phyloP scores from a whole-genome alignment of 1,284 basidiomycete genomes.

The Ustilago hordei region DNA sequence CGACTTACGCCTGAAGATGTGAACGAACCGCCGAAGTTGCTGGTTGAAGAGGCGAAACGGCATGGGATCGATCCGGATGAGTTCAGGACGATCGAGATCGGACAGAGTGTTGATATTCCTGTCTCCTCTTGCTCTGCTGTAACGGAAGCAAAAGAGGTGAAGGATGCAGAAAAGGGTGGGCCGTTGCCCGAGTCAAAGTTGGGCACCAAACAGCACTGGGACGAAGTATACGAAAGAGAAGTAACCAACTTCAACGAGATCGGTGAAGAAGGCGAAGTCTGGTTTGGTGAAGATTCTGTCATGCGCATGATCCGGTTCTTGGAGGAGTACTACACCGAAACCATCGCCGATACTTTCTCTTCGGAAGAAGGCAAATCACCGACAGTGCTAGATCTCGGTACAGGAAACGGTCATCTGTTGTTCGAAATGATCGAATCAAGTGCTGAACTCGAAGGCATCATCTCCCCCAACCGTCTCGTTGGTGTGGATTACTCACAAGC shows the following conservation, averaged over 20 bases:
- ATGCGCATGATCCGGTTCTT: slow-evolving; percentile 77
- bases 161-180: slow-evolving; percentile 20
- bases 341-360: slow-evolving; percentile 10
- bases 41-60: slow-evolving; percentile 42
- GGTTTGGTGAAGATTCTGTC: slow-evolving; percentile 86
- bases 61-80: slow-evolving; percentile 37
- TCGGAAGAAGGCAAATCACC: slow-evolving; percentile 14
- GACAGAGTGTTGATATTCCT: slow-evolving; percentile 47
- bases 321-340: slow-evolving; percentile 36
- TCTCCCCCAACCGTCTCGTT: slow-evolving; percentile 74
- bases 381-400: slow-evolving; percentile 74
- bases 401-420: slow-evolving; percentile 85
- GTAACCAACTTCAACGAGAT: slow-evolving; percentile 81
- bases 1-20: slow-evolving; percentile 57
- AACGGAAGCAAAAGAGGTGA: background rate
- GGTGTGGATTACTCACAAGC: slow-evolving; percentile 86
- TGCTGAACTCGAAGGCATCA: slow-evolving; percentile 74
- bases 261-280: slow-evolving; percentile 88
- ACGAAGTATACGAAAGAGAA: slow-evolving; percentile 72
- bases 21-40: slow-evolving; percentile 51
- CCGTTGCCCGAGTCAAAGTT: slow-evolving; percentile 73
- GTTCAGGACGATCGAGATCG: slow-evolving; percentile 49
- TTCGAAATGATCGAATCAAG: slow-evolving; percentile 74
- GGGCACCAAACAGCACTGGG: slow-evolving; percentile 76
- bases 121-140: background rate